These are phyloP conservation scores for Oldenlandia corymbosa DNA, from an alignment of 257 asterid genomes.

Conservation along the genomic window DNA sequence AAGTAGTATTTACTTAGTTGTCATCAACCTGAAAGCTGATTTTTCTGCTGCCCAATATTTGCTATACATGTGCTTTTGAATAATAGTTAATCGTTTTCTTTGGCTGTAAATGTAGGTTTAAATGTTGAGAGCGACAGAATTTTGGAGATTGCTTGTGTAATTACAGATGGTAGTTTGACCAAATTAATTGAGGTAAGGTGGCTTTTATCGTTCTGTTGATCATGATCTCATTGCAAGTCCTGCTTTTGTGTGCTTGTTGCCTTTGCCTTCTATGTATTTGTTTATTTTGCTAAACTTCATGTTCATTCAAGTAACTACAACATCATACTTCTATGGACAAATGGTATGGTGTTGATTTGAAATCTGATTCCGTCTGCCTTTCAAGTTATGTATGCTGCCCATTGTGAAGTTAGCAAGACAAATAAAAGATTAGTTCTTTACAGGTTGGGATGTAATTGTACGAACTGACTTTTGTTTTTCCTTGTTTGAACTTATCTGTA, in stretches of 20 bases:
- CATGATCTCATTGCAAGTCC: background rate
- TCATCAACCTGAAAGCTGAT: background rate
- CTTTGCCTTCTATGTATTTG: background rate
- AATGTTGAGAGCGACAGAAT: conserved; percentile 71
- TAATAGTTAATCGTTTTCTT: background rate
- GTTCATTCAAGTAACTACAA: background rate
- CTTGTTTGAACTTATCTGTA: background rate
- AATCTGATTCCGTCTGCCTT: too few species aligned
- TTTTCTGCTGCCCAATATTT: background rate
- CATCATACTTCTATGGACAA: background rate
- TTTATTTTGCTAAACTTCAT: background rate
- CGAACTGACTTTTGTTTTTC: background rate
- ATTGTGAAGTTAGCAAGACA: too few species aligned
- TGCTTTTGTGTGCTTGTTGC: background rate
- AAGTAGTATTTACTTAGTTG: background rate
- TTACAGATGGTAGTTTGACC: conserved; percentile 79
- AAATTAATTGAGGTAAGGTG: conserved; percentile 65
- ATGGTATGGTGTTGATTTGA: too few species aligned
- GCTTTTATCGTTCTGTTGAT: conserved; percentile 1
- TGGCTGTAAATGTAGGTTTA: conserved; percentile 56
- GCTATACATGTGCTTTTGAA: background rate
- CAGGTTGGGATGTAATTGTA: background rate
- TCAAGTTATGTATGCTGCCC: too few species aligned
- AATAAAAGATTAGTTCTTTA: background rate
- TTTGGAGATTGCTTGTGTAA: conserved; percentile 94